Evolutionary conservation across 2,329 filamentous ascomycete genomes (phyloP), one percentile per base, ranked within the genome.

Genomic region (Mariannaea elegans): DNA sequence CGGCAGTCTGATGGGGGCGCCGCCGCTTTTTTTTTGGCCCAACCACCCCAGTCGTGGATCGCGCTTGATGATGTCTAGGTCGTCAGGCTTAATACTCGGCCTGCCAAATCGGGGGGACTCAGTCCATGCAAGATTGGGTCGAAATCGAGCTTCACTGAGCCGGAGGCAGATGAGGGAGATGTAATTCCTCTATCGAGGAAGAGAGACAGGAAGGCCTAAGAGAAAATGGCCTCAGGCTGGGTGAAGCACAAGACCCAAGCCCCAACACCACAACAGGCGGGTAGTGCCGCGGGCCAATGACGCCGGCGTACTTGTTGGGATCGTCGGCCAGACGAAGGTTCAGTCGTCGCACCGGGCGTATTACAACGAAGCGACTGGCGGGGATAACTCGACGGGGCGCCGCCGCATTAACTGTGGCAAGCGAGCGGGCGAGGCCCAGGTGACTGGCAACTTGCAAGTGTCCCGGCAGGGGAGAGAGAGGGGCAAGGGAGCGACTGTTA

Each of bases 221-320:
- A 44, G 34, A 59, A 62, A 55, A 57, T 58, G 42, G 32, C 36
- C 46, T 24, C 45, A 45, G 50, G 23, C 45, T 64, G 5, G 58
- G 59, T 53, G 52, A 53, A 54, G 45, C 32, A 47, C 45, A 21
- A 47, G 52, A 39, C 32, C 39, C 41, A 41, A 31, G 57, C 51
- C 42, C 32, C 38, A 42, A 27, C 38, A 52, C 63, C 66, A 62
- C 65, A 61, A 59, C 56, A 61, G 55, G 59, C 60, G 61, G 65
- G 63, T 64, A 52, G 53, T 61, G 62, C 65, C 48, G 57, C 58
- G 61, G 56, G 63, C 68, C 68, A 70, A 70, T 69, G 60, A 70
- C 63, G 66, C 67, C 56, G 59, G 59, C 42, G 64, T 59, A 52
- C 53, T 64, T 68, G 65, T 65, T 70, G 64, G 59, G 65, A 70